Conservation (phyloP, 129 eudicot genomes). For the Centrapalus pauciflorus region DNA sequence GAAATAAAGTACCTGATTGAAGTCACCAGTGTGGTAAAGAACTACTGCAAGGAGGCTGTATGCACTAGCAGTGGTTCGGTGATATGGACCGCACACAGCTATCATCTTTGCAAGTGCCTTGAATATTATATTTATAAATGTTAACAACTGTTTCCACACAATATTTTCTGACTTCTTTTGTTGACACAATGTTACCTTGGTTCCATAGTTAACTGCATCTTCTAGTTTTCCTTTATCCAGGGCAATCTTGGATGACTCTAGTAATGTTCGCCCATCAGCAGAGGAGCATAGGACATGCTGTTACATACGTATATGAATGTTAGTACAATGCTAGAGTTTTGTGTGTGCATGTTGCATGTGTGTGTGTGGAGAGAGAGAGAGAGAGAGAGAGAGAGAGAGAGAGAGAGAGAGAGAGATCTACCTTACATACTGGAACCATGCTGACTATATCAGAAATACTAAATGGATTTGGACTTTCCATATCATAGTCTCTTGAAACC, state of each 20-base stretch:
- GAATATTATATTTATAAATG: conserved; percentile 20
- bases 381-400: neutral
- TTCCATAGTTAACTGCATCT: conserved; percentile 91
- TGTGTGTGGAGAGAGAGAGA: neutral
- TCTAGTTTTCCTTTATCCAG: conserved; percentile 96
- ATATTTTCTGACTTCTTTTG: neutral
- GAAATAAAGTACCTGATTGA: conserved; percentile 74
- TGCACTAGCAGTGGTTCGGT: conserved; percentile 94
- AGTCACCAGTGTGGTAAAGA: conserved; percentile 98
- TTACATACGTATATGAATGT: conserved; percentile 8
- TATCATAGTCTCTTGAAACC: conserved; percentile 87
- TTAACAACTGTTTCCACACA: neutral
- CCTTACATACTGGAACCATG: conserved; percentile 95
- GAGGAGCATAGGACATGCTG: conserved; percentile 93
- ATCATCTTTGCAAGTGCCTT: conserved; percentile 97
- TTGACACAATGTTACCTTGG: conserved; percentile 54
- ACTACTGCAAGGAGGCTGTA: conserved; percentile 98
- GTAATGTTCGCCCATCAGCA: conserved; percentile 90
- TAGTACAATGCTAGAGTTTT: neutral
- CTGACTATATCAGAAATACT: conserved; percentile 73
- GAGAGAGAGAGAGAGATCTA: conserved; percentile 24
- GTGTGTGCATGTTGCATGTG: neutral
- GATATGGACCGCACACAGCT: conserved; percentile 98
- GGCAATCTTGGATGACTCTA: conserved; percentile 92
- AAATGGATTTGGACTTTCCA: conserved; percentile 74